Evolutionary conservation across 2,329 filamentous ascomycete genomes (phyloP).

Genomic region (Verticillium zaregamsianum): DNA sequence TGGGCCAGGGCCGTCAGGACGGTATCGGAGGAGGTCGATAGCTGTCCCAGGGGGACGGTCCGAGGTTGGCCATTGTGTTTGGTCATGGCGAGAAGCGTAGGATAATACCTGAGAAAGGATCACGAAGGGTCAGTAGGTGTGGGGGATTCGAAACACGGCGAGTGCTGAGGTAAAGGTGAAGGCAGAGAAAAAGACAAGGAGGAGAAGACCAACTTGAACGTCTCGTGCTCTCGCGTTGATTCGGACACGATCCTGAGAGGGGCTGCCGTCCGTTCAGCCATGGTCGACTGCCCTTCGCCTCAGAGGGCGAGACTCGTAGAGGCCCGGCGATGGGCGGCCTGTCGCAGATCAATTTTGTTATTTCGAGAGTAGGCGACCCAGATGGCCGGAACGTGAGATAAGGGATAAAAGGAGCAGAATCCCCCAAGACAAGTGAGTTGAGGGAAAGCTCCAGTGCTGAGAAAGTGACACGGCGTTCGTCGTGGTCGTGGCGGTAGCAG

Average conservation of each 20-base stretch:
- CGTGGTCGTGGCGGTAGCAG: too few relatives aligned
- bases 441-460: too few relatives aligned
- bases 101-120: constrained; percentile 10
- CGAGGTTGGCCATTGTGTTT: constrained; percentile 17
- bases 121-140: background rate
- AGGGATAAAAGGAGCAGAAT: too few relatives aligned
- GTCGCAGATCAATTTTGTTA: too few relatives aligned
- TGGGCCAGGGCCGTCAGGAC: constrained; percentile 46
- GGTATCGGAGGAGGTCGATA: constrained; percentile 27
- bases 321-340: too few relatives aligned
- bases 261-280: background rate
- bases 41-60: constrained; percentile 15
- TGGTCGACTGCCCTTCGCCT: background rate
- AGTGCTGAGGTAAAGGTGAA: too few relatives aligned
- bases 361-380: too few relatives aligned
- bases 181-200: background rate
- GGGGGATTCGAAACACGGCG: background rate
- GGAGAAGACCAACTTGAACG: constrained; percentile 19
- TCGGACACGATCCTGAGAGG: constrained; percentile 9
- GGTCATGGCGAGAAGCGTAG: constrained; percentile 8
- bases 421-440: too few relatives aligned
- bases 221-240: constrained; percentile 24
- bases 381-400: too few relatives aligned
- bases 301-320: too few relatives aligned
- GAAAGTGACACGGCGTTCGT: too few relatives aligned